Evolutionary conservation across 352 stramenopile genomes (phyloP).

Genomic region (Phytopythium cucurbitacearum): DNA sequence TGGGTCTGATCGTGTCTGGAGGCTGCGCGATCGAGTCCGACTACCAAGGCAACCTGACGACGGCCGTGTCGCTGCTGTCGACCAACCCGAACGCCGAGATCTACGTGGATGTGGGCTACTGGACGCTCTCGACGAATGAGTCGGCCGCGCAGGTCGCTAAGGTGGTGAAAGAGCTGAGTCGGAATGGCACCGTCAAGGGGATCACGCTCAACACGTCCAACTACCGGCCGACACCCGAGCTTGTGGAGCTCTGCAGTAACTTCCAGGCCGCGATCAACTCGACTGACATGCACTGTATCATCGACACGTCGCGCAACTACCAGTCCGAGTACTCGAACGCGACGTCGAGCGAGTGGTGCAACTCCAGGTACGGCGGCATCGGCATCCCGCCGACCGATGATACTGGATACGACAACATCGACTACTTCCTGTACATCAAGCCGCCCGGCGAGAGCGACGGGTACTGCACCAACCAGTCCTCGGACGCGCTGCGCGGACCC

Average conservation of each 20-base stretch:
- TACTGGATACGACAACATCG: constrained; percentile 41
- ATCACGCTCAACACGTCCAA: constrained; percentile 69
- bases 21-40: constrained; percentile 31
- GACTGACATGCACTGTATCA: constrained; percentile 26
- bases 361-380: constrained; percentile 35
- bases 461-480: constrained; percentile 24
- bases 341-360: constrained; percentile 47
- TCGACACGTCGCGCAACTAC: constrained; percentile 41
- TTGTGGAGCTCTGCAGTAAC: constrained; percentile 28
- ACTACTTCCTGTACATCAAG: constrained; percentile 80
- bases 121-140: constrained; percentile 28
- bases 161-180: constrained; percentile 28
- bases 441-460: constrained; percentile 63
- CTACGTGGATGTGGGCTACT: constrained; percentile 61
- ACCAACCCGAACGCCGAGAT: constrained; percentile 52
- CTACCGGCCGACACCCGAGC: constrained; percentile 39
- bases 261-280: constrained; percentile 31
- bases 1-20: constrained; percentile 43
- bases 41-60: constrained; percentile 47
- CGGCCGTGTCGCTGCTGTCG: constrained; percentile 34
- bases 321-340: constrained; percentile 11
- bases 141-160: constrained; percentile 12
- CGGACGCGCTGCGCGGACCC: constrained; percentile 31
- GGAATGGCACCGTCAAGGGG: constrained; percentile 22
- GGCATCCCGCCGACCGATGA: constrained; percentile 38